Base-by-base conservation (phyloP, 2,329 filamentous ascomycete species). In the Herpomyces periplanetae region DNA sequence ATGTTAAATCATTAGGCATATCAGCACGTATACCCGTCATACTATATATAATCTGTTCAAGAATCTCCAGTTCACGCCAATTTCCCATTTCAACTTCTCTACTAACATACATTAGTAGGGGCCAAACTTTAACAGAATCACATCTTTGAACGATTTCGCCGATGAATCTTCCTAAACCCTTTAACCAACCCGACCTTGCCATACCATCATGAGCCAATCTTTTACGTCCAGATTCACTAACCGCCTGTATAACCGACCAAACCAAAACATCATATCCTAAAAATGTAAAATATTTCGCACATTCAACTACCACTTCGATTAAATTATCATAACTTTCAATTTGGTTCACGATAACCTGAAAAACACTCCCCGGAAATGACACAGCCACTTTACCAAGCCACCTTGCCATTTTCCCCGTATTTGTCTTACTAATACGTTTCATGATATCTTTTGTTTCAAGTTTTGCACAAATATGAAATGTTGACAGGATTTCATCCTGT, bases 251-350 rank as follows among this genome's bases (percentile, higher is more conserved):
- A 17, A 96, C 45, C 9, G 69, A 68, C 71, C 75, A 96, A 3
- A 69, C 65, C 17, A 96, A 46, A 13, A 87, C 66, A 36, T 96
- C 80, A 34, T 87, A 87, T 0, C 68, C 75, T 14, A 96, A 43
- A 21, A 66, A 59, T 1, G 75, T 87, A 29, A 91, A 88, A 34
- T 88, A 88, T 30, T 68, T 62, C 15, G 68, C 71, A 31, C 73
- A 88, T 34, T 88, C 71, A 7, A 91, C 73, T 24, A 96, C 68
- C 3, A 69, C 68, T 25, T 87, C 68, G 22, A 87, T 87, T 24
- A 96, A 50, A 33, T 91, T 96, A 33, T 64, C 65, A 35, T 96
- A 96, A 0, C 64, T 61, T 37, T 96, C 73, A 23, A 88, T 68
- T 36, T 88, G 73, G 25, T 60, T 60, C 22, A 96, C 55, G 4